A percentile compares a stretch with the other conserved stretches of the same genome.
Evolutionary conservation across 164 flowering plant genomes (phyloP).

Genomic region (Nymphaea thermarum): DNA sequence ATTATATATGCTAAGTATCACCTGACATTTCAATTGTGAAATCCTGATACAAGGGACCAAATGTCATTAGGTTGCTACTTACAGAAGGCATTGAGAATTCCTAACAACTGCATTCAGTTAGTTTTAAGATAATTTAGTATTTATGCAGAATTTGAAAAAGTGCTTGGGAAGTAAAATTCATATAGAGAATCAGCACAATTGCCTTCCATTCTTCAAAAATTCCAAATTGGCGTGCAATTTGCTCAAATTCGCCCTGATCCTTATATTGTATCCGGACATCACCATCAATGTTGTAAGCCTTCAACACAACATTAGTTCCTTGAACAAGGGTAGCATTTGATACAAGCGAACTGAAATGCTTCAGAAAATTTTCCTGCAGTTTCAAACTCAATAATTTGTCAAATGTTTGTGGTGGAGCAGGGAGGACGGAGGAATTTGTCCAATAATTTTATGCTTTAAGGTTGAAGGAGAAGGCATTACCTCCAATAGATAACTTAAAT

Average conservation of each 20-base stretch:
- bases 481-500: conserved; percentile 78
- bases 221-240: conserved; percentile 78
- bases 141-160: not conserved
- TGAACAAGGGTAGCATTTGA: conserved; percentile 58
- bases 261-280: conserved; percentile 71
- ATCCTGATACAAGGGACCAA: too few relatives aligned
- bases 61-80: too few relatives aligned
- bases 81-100: too few relatives aligned
- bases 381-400: conserved; percentile 4
- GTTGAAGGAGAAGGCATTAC: conserved; percentile 22
- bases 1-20: too few relatives aligned
- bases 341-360: conserved; percentile 54
- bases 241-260: conserved; percentile 59
- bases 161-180: not conserved
- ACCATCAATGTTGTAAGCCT: conserved; percentile 63
- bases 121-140: too few relatives aligned
- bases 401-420: too few relatives aligned
- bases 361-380: conserved; percentile 52
- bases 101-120: too few relatives aligned
- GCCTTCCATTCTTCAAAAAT: conserved; percentile 99
- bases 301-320: conserved; percentile 57
- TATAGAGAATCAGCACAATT: conserved; percentile 1
- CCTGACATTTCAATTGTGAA: too few relatives aligned
- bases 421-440: too few relatives aligned
- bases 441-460: too few relatives aligned